Percentiles rank a stretch among this genome's conserved stretches.
phyloP scores from a whole-genome alignment of 257 asterid genomes.

The Solanum habrochaites region DNA sequence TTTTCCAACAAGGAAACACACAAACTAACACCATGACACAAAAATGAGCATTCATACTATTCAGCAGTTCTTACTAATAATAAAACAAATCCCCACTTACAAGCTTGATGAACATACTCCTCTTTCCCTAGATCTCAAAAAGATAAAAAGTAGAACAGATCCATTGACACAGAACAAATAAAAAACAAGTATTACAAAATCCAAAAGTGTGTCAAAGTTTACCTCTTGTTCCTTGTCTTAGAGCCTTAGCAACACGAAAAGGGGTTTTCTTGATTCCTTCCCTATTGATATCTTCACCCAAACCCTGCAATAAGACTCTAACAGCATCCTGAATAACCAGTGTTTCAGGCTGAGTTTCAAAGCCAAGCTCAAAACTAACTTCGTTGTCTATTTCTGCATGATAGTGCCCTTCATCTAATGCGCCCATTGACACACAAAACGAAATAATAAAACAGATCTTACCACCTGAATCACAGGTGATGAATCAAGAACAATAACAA shows the following conservation, averaged over 20 bases:
- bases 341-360: slow-evolving; percentile 38
- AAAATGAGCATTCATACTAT: background rate
- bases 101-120: background rate
- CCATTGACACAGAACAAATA: background rate
- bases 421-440: slow-evolving; percentile 55
- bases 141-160: background rate
- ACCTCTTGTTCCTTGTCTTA: slow-evolving; percentile 85
- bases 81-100: background rate
- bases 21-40: background rate
- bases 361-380: slow-evolving; percentile 42
- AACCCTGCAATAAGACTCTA: slow-evolving; percentile 68
- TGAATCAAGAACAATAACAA: background rate
- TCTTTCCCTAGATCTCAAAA: background rate
- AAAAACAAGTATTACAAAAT: background rate
- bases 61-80: background rate
- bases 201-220: background rate
- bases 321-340: slow-evolving; percentile 72
- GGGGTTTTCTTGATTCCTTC: slow-evolving; percentile 84
- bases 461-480: slow-evolving; percentile 1
- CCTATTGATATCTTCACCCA: slow-evolving; percentile 88
- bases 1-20: background rate
- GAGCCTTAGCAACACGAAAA: slow-evolving; percentile 87
- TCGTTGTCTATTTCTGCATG: slow-evolving; percentile 46
- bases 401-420: slow-evolving; percentile 68
- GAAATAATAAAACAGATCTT: background rate